Base-by-base conservation (phyloP, 345 rosid species). In the Ailanthus altissimus region DNA sequence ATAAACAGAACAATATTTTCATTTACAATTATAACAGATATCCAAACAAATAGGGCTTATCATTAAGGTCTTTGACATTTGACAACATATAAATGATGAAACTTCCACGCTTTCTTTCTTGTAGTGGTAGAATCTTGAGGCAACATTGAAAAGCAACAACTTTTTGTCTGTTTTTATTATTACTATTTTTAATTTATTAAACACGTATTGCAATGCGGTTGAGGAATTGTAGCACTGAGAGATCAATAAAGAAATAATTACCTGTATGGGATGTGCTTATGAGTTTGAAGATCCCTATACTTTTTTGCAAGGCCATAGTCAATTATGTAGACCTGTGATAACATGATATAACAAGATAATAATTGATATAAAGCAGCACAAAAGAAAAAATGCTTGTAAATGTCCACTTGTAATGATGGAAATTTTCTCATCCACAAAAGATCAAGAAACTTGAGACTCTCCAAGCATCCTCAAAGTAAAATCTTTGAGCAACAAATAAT, bases 301-400 rank as follows among this genome's bases (percentile, higher is more conserved):
- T 90, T 92, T 88, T 92, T 92, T 45, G 93, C 97, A 75, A 92
- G 97, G 57, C 97, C 97, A 88, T 84, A 93, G 78, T 93, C 97
- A 84, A 93, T 93, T 71, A 84, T 80, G 73, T 89, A 92, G 49
- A 92, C 94, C 97, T 93, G 84, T 21, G 23, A 73, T 1, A 83
- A 54, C 10, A 78, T 46, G 23, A 53, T 68, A 56, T 57, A 76
- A 46, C 38, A 18, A 40, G 12, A 54, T 36, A 14, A 49, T 38
- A 74, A n/a, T 12, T 74, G 5, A 70, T 62, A 32, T 54, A 28
- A 54, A 65, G 59, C 47, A 47, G 69, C 68, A 64, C 45, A 56
- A n/a, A 28, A 64, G 23, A 18, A 53, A 25, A 23, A 75, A 38
- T 2, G 2, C 20, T 18, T 70, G 61, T 63, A 38, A 62, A 42